phyloP scores from a whole-genome alignment of 768 basidiomycete species.

The Russula abietina region DNA sequence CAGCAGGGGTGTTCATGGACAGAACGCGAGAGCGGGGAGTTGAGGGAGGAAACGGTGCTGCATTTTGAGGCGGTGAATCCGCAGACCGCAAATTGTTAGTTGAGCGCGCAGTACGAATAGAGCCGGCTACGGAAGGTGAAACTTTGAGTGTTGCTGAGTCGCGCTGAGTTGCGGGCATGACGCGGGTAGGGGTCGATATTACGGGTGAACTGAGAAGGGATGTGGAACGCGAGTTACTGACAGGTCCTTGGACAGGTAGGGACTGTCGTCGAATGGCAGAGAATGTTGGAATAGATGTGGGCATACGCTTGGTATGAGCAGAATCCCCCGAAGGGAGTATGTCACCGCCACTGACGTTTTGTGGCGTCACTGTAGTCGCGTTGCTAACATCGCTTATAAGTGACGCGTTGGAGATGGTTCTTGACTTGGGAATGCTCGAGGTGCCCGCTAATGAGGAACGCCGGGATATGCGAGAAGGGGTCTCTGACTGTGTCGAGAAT shows the following conservation, averaged over 20 bases:
- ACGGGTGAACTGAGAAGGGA: slow-evolving; percentile 28
- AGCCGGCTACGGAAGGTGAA: slow-evolving; percentile 30
- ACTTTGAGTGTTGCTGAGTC: slow-evolving; percentile 11
- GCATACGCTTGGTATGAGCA: slow-evolving; percentile 34
- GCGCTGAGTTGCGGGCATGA: slow-evolving; percentile 19
- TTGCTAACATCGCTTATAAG: slow-evolving; percentile 36
- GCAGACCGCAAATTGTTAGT: slow-evolving; percentile 23
- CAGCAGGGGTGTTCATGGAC: slow-evolving; percentile 35
- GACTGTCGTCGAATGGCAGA: slow-evolving; percentile 27
- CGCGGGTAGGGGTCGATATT: slow-evolving; percentile 28
- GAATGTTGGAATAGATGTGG: slow-evolving; percentile 27
- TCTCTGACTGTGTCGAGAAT: slow-evolving; percentile 41
- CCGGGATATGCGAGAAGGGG: slow-evolving; percentile 48
- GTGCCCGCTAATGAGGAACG: slow-evolving; percentile 39
- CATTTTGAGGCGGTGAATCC: slow-evolving; percentile 23
- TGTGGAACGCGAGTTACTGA: slow-evolving; percentile 26
- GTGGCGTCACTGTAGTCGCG: slow-evolving; percentile 42
- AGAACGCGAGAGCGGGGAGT: slow-evolving; percentile 40
- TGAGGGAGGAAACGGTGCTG: slow-evolving; percentile 22
- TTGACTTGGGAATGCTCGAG: slow-evolving; percentile 43
- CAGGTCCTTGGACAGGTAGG: slow-evolving; percentile 21
- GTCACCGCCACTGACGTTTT: slow-evolving; percentile 25
- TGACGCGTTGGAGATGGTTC: slow-evolving; percentile 48
- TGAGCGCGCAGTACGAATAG: slow-evolving; percentile 28
- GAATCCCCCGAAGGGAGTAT: slow-evolving; percentile 30